Percentiles rank a stretch among this genome's conserved stretches.
phyloP scores from a whole-genome alignment of 352 stramenopile genomes.

The Phytophthora aleatoria region DNA sequence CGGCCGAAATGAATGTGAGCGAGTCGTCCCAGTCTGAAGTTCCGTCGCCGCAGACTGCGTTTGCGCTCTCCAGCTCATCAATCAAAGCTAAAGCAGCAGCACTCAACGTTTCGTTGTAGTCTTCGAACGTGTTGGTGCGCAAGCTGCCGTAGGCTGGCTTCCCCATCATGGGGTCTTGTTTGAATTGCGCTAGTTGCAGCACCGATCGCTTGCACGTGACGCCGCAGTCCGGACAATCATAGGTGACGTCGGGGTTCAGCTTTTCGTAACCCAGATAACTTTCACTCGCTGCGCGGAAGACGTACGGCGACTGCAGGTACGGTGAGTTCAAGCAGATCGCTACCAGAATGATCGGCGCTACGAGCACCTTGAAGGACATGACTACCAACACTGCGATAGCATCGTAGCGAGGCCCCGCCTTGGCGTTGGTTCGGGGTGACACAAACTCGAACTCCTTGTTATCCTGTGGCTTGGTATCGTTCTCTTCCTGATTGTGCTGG shows the following conservation, averaged over 20 bases:
- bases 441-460: conserved; percentile 35
- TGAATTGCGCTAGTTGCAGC: conserved; percentile 36
- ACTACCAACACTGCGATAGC: conserved; percentile 38
- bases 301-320: conserved; percentile 42
- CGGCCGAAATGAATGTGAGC: conserved; percentile 34
- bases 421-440: conserved; percentile 23
- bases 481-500: conserved; percentile 18
- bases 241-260: conserved; percentile 30
- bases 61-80: conserved; percentile 16
- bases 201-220: conserved; percentile 33
- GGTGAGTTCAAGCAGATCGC: conserved; percentile 39
- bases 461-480: conserved; percentile 20
- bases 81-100: conserved; percentile 19
- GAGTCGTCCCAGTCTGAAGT: conserved; percentile 32
- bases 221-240: conserved; percentile 28
- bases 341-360: conserved; percentile 39
- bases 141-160: conserved; percentile 38
- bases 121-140: conserved; percentile 34
- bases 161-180: conserved; percentile 35
- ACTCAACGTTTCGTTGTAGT: conserved; percentile 33
- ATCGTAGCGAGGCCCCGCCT: conserved; percentile 28
- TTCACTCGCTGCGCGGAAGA: conserved; percentile 37
- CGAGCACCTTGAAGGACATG: conserved; percentile 45
- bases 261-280: conserved; percentile 39
- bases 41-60: conserved; percentile 31